Evolutionary conservation across 441 rosid genomes (phyloP).

Genomic region (Pelargonium fulgidum): DNA sequence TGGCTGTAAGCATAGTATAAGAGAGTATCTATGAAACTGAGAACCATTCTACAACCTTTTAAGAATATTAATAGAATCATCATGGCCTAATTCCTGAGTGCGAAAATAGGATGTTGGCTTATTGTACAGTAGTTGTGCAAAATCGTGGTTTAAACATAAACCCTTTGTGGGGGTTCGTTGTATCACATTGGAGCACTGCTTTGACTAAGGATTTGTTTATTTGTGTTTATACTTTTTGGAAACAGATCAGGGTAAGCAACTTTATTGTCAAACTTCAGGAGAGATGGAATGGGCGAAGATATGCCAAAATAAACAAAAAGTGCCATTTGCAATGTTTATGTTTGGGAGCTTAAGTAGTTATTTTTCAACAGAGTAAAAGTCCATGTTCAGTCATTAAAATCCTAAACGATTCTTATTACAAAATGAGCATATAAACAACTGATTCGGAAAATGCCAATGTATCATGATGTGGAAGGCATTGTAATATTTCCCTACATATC

Average conservation of each 20-base stretch:
- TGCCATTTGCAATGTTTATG: not conserved
- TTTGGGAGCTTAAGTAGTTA: not conserved
- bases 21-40: not conserved
- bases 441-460: not conserved
- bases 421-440: constrained; percentile 2
- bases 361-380: not conserved
- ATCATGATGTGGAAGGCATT: not conserved
- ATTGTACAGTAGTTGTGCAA: not conserved
- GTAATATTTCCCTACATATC: not conserved
- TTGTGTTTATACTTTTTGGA: not conserved
- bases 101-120: not conserved
- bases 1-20: no score
- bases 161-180: not conserved
- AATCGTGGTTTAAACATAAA: not conserved
- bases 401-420: not conserved
- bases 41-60: not conserved
- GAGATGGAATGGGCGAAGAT: not conserved
- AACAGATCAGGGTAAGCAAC: constrained; percentile 1
- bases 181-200: not conserved
- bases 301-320: not conserved
- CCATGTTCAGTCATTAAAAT: not conserved
- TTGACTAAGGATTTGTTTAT: not conserved
- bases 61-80: not conserved
- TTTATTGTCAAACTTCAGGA: not conserved
- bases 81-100: not conserved